Conservation (phyloP, 2,329 filamentous ascomycete species). For the Colletotrichum ledebouriae region DNA sequence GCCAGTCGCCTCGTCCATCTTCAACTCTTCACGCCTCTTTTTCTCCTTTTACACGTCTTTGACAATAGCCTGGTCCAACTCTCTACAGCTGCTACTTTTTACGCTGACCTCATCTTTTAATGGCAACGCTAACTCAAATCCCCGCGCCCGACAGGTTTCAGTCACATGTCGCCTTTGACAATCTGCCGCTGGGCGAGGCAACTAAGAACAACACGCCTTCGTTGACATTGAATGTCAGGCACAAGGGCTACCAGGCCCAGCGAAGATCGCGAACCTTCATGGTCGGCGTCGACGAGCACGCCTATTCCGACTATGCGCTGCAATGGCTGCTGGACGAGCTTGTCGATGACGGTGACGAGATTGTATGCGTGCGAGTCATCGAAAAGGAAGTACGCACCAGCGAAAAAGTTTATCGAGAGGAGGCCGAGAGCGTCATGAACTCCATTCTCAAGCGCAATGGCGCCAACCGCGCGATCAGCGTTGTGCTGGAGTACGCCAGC, state of each 20-base stretch:
- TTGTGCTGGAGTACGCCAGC: slow-evolving; percentile 88
- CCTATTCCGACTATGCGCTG: slow-evolving; percentile 91
- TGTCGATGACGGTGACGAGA: slow-evolving; percentile 93
- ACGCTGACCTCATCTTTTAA: slow-evolving; percentile 44
- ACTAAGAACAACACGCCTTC: slow-evolving; percentile 74
- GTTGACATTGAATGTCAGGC: slow-evolving; percentile 86
- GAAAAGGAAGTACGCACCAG: slow-evolving; percentile 83
- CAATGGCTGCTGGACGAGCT: slow-evolving; percentile 94
- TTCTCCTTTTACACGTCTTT: not conserved
- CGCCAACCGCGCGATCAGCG: slow-evolving; percentile 84
- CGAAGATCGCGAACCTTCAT: slow-evolving; percentile 89
- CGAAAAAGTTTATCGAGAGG: slow-evolving; percentile 74
- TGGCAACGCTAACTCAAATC: slow-evolving; percentile 59
- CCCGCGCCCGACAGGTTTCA: slow-evolving; percentile 64
- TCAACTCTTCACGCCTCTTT: slow-evolving; percentile 13
- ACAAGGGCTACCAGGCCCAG: slow-evolving; percentile 85
- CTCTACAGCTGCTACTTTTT: not conserved
- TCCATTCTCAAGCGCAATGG: slow-evolving; percentile 83
- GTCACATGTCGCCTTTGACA: slow-evolving; percentile 72
- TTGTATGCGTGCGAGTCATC: slow-evolving; percentile 89
- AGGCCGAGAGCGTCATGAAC: slow-evolving; percentile 81
- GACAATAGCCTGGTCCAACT: not conserved
- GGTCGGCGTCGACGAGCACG: slow-evolving; percentile 90
- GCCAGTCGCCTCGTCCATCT: slow-evolving; percentile 33
- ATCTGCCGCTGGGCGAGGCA: slow-evolving; percentile 68